phyloP scores from a whole-genome alignment of 2,329 filamentous ascomycete genomes.

The Dactylellina parvicollis region DNA sequence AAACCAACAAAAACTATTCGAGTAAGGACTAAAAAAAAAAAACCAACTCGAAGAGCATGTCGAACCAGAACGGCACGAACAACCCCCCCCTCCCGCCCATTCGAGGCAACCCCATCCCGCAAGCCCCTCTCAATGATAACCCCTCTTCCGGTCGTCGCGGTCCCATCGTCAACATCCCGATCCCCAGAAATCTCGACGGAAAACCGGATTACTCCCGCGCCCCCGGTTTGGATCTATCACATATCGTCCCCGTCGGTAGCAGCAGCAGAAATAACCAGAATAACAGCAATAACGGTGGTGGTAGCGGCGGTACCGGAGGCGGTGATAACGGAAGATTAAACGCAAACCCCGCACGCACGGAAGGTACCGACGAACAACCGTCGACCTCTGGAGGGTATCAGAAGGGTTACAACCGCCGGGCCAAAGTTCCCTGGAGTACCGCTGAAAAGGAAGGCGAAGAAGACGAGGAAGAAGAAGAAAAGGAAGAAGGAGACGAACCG shows the following conservation, averaged over 20 bases:
- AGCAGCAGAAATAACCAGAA: not conserved
- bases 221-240: constrained; percentile 20
- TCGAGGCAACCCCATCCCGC: constrained; percentile 26
- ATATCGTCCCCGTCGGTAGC: not conserved
- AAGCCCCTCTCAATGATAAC: constrained; percentile 28
- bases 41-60: not conserved
- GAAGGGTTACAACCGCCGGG: not conserved
- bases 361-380: not conserved
- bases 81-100: not conserved
- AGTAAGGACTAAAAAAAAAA: not conserved
- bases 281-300: not conserved
- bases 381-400: not conserved
- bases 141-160: constrained; percentile 17
- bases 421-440: not conserved
- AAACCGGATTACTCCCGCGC: constrained; percentile 24
- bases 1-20: constrained; percentile 5
- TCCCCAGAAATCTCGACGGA: constrained; percentile 35
- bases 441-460: not conserved
- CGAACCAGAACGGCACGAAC: not conserved
- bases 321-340: not conserved
- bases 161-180: constrained; percentile 24
- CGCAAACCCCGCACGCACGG: not conserved
- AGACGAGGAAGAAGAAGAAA: not conserved
- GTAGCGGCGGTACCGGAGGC: not conserved
- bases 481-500: no score